Conservation (phyloP, 2,329 filamentous ascomycete genomes). For the Fusarium sp. region DNA sequence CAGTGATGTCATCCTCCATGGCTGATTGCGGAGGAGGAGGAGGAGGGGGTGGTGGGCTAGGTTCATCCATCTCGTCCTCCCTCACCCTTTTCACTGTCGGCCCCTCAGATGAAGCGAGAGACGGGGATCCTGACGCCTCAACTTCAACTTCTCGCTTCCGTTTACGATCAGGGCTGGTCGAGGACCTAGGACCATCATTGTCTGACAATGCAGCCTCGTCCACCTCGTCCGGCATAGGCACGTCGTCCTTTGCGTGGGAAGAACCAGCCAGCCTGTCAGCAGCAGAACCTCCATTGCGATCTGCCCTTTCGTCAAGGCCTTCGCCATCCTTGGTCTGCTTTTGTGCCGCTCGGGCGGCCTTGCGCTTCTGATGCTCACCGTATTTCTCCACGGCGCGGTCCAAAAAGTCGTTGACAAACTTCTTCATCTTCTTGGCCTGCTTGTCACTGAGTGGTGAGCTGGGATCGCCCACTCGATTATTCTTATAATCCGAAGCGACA, state of each 20-base stretch:
- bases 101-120: constrained; percentile 65
- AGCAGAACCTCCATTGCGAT: constrained; percentile 10
- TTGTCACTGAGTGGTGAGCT: constrained; percentile 77
- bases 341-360: constrained; percentile 56
- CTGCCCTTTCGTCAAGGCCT: constrained; percentile 14
- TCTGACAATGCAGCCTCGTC: constrained; percentile 57
- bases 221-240: constrained; percentile 43
- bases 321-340: constrained; percentile 35
- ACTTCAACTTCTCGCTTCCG: constrained; percentile 68
- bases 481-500: constrained; percentile 91
- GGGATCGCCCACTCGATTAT: constrained; percentile 86
- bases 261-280: constrained; percentile 38
- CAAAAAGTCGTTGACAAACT: constrained; percentile 85
- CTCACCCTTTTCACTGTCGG: constrained; percentile 66
- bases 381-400: constrained; percentile 87
- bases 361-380: constrained; percentile 73
- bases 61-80: constrained; percentile 57
- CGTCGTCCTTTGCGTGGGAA: constrained; percentile 21
- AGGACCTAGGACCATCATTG: constrained; percentile 58
- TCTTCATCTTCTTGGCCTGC: constrained; percentile 85
- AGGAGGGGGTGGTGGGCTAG: constrained; percentile 60
- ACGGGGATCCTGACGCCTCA: constrained; percentile 54
- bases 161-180: constrained; percentile 67
- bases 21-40: constrained; percentile 59
- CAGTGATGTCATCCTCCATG: constrained; percentile 52